Evolutionary conservation across 345 rosid genomes (phyloP), one percentile per base, ranked within the genome.

Genomic region (Populus deltoides): DNA sequence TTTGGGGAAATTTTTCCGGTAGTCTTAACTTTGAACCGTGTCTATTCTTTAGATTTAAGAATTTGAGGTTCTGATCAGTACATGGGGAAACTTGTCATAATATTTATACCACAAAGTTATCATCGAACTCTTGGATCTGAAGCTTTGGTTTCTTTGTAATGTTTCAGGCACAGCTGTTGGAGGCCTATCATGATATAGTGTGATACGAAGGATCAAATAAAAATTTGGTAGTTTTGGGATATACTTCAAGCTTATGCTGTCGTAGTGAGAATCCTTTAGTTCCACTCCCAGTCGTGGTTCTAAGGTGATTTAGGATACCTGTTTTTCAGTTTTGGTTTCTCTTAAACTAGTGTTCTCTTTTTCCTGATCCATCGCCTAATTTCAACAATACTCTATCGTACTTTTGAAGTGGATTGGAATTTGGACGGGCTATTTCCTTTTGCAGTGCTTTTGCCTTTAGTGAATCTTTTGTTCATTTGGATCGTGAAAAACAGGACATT

Each of bases 231-330:
- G 75, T 75, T 77, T 43, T 59, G 65, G 83, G 78, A 80, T 81
- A 76, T 78, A 62, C 66, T 36, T 75, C 20, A 72, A 68, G 36
- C 61, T 74, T 72, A 10, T 72, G 39, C 61, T n/a, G 80, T n/a
- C 71, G 81, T 79, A 79, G 81, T 29, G 74, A 73, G 86, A 88
- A 86, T 88, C 89, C 89, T 80, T 86, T 83, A 77, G 91, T 67
- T 71, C 85, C 87, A 68, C 77, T 22, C 25, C 13, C 70, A 24
- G 45, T 68, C 73, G 72, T 70, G 91, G 89, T 71, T 77, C 88
- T 80, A 75, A 86, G 87, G 91, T 75, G 89, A 88, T 86, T 83
- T 85, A 81, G 82, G 78, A 68, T 81, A 38, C 55, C 39, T 43
- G 74, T 62, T 18, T 59, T 78, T 79, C 68, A 45, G 16, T 59